Evolutionary conservation across 73 alveolate species (phyloP).

Genomic region (Paramecium caudatum): DNA sequence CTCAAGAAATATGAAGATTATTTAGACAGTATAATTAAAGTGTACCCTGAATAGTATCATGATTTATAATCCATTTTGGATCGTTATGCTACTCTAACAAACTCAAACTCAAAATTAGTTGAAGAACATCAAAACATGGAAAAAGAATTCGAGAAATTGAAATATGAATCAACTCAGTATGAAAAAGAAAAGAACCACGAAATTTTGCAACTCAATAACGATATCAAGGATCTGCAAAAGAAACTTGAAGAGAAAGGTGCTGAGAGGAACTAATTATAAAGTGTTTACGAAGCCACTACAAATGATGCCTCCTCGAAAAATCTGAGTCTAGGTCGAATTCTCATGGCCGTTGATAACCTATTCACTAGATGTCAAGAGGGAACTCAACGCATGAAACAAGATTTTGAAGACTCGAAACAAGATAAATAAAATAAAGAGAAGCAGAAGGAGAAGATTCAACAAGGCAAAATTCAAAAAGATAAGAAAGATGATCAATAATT

Average conservation of each 20-base stretch:
- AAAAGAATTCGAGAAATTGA: slow-evolving; percentile 83
- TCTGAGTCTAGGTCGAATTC: slow-evolving; percentile 69
- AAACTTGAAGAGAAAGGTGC: slow-evolving; percentile 71
- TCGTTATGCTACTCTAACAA: slow-evolving; percentile 83
- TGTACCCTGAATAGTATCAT: slow-evolving; percentile 86
- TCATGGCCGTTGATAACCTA: slow-evolving; percentile 76
- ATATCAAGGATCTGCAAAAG: slow-evolving; percentile 81
- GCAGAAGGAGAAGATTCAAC: slow-evolving; percentile 39
- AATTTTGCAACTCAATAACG: slow-evolving; percentile 83
- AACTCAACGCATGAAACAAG: slow-evolving; percentile 64
- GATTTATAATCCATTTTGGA: slow-evolving; percentile 85
- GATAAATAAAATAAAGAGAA: slow-evolving; percentile 71
- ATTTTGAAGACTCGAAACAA: slow-evolving; percentile 64
- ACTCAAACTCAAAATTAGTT: slow-evolving; percentile 82
- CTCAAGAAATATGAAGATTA: slow-evolving; percentile 90
- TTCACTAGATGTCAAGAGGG: slow-evolving; percentile 71
- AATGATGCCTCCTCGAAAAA: slow-evolving; percentile 68
- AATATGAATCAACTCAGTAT: slow-evolving; percentile 78
- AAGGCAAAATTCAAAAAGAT: slow-evolving; percentile 48
- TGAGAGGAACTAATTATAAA: slow-evolving; percentile 66
- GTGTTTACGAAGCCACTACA: slow-evolving; percentile 55
- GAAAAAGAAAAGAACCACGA: slow-evolving; percentile 82
- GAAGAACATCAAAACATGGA: slow-evolving; percentile 80
- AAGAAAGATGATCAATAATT: slow-evolving; percentile 33
- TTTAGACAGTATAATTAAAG: slow-evolving; percentile 84